Percentiles rank a stretch among this genome's conserved stretches.
Evolutionary conservation across 2,329 filamentous ascomycete genomes (phyloP).

Genomic region (Sporothrix inflata): DNA sequence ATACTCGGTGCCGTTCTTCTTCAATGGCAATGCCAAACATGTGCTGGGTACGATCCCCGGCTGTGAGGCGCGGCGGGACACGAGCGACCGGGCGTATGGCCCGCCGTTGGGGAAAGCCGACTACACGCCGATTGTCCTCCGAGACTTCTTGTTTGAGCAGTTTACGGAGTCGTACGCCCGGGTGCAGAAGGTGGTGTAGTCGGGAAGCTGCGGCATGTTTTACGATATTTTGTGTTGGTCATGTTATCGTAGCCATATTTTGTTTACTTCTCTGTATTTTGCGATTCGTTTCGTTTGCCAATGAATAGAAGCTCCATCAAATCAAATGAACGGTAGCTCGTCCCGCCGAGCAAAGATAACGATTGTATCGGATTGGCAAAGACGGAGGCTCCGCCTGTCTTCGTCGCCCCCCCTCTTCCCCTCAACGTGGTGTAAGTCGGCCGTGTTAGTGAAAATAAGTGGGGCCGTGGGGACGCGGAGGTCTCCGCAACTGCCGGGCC

Average conservation of each 20-base stretch:
- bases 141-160: neutral
- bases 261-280: neutral
- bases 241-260: too few species aligned
- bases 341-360: neutral
- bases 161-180: neutral
- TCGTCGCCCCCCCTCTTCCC: neutral
- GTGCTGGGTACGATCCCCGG: conserved; percentile 10
- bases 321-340: neutral
- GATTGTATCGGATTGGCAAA: neutral
- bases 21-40: conserved; percentile 15
- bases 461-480: neutral
- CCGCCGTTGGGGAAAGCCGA: neutral
- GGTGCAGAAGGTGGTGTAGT: neutral
- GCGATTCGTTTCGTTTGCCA: neutral
- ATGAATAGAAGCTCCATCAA: neutral
- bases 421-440: neutral
- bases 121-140: neutral
- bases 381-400: neutral
- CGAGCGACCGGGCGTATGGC: neutral
- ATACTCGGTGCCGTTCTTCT: conserved; percentile 24
- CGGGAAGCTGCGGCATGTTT: too few species aligned
- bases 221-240: too few species aligned
- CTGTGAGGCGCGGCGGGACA: conserved; percentile 4
- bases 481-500: neutral
- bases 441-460: neutral